Percentiles rank a stretch among this genome's conserved stretches.
Evolutionary conservation across 139 green algal genomes (phyloP).

Genomic region (Coelastrella sp.): DNA sequence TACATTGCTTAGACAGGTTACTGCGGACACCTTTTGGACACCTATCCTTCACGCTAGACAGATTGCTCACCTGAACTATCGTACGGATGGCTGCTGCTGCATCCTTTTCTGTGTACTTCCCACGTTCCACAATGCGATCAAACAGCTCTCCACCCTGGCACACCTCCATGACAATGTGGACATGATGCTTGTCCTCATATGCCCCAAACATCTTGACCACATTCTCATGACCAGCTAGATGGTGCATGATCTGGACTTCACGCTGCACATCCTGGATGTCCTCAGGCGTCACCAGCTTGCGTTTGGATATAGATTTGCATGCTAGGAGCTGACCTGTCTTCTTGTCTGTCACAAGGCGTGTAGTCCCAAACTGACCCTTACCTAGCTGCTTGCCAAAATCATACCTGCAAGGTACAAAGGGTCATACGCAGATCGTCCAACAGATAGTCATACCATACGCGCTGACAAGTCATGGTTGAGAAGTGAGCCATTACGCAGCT

Average conservation of each 20-base stretch:
- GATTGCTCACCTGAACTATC: constrained; percentile 86
- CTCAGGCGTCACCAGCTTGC: constrained; percentile 88
- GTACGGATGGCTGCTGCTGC: constrained; percentile 56
- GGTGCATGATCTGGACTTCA: constrained; percentile 97
- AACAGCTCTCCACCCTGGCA: constrained; percentile 97
- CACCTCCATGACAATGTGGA: constrained; percentile 95
- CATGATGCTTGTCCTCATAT: constrained; percentile 88
- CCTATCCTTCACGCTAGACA: too few relatives aligned
- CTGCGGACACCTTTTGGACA: too few relatives aligned
- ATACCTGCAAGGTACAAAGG: constrained; percentile 32
- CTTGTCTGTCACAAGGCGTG: constrained; percentile 65
- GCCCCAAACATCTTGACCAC: constrained; percentile 65
- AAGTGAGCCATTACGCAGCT: too few relatives aligned
- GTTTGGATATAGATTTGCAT: constrained; percentile 96
- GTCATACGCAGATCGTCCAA: too few relatives aligned
- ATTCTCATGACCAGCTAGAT: constrained; percentile 73
- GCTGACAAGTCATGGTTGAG: too few relatives aligned
- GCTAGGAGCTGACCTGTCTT: constrained; percentile 69
- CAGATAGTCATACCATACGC: too few relatives aligned
- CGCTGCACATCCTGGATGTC: constrained; percentile 96
- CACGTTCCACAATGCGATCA: constrained; percentile 91
- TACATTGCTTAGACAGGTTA: too few relatives aligned
- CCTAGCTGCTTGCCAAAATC: constrained; percentile 69
- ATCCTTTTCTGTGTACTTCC: constrained; percentile 78
- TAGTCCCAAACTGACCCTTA: constrained; percentile 82